Evolutionary conservation across 164 flowering plant genomes (phyloP), one percentile per base, ranked within the genome.

Genomic region (Vitis labrusca): DNA sequence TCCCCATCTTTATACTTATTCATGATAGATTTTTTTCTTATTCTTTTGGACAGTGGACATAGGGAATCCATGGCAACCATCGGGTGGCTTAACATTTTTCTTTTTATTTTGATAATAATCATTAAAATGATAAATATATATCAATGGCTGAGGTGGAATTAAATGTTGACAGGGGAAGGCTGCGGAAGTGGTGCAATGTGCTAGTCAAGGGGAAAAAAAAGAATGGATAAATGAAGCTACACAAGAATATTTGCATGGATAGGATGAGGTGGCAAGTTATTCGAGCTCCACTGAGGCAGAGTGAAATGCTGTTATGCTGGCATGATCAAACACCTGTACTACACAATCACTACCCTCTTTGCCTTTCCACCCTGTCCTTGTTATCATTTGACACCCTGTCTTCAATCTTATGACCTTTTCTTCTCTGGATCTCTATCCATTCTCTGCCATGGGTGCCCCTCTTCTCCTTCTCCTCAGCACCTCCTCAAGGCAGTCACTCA

Each of bases 211-310:
- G 27, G 12, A 66, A 51, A 19, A 23, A 23, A 9, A 10, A 23
- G 14, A 30, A 3, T 1, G 44, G 12, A 14, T 59, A 11, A 2
- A 27, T 27, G 48, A 13, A 44, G 50, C 27, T 23, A 23, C 19
- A 59, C 8, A 27, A 23, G 14, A 50, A 10, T 5, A n/a, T 7
- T 50, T 69, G 53, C 59, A 50, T n/a, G 49, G 30, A 4, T 5
- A 37, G 13, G 47, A 30, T 1, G 58, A 50, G 50, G 49, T 55
- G 56, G 73, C 68, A 64, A 56, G 44, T 29, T 9, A 6, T 12
- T 14, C 37, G 11, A 54, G 13, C 44, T 37, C 73, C 73, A 70
- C 73, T 23, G 27, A 61, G 53, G 19, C 13, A 9, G 9, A 19
- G 53, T 56, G 17, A 10, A 32, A 10, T 6, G 30, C 37, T 0